A percentile compares a stretch with the other conserved stretches of the same genome.
These are phyloP conservation scores for Polytrichum commune DNA, from an alignment of 225 moss, liverwort and hornwort species.

Conservation along the genomic window DNA sequence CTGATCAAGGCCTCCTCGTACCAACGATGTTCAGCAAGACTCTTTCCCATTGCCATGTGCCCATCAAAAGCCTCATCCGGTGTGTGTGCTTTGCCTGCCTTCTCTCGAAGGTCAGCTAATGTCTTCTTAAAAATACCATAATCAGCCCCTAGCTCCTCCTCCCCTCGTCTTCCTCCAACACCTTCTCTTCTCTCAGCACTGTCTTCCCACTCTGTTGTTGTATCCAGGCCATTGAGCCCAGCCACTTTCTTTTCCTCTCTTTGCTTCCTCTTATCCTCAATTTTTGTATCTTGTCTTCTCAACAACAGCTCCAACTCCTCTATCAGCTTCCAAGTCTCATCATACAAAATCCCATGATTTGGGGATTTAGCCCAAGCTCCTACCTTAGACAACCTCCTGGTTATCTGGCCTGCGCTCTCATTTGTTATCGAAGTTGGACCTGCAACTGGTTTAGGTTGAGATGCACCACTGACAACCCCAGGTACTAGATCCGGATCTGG, in stretches of 20 bases:
- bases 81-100: slow-evolving; percentile 51
- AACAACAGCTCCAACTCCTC: slow-evolving; percentile 71
- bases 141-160: slow-evolving; percentile 77
- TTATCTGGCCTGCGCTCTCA: slow-evolving; percentile 44
- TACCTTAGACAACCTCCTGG: slow-evolving; percentile 63
- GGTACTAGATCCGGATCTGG: background rate
- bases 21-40: slow-evolving; percentile 84
- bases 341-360: slow-evolving; percentile 70
- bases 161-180: slow-evolving; percentile 36
- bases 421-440: slow-evolving; percentile 44
- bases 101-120: slow-evolving; percentile 58
- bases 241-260: slow-evolving; percentile 72
- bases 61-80: slow-evolving; percentile 83
- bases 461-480: background rate
- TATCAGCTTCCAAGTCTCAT: slow-evolving; percentile 81
- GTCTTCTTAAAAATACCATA: slow-evolving; percentile 51
- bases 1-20: slow-evolving; percentile 67
- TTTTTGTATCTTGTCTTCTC: slow-evolving; percentile 68
- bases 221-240: slow-evolving; percentile 42
- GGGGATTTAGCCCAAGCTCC: slow-evolving; percentile 86
- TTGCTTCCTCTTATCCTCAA: slow-evolving; percentile 78
- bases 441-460: background rate
- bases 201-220: slow-evolving; percentile 48
- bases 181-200: slow-evolving; percentile 53
- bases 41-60: slow-evolving; percentile 92